phyloP scores from a whole-genome alignment of 2,329 filamentous ascomycete genomes.

The Fusarium sp. region DNA sequence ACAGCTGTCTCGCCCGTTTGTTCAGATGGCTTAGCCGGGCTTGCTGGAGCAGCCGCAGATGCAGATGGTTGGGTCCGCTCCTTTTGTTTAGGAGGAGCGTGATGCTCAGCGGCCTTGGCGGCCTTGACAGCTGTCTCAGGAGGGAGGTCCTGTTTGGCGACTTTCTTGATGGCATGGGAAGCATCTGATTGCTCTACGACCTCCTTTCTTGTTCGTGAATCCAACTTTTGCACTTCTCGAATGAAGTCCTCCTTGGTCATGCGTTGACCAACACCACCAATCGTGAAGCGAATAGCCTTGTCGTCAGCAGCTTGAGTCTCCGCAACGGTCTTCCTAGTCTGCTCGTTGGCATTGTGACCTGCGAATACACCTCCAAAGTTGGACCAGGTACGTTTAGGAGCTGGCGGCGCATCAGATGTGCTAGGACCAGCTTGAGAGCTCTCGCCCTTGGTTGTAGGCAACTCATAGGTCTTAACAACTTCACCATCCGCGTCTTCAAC shows the following conservation, averaged over 20 bases:
- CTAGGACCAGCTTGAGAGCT: slow-evolving; percentile 55
- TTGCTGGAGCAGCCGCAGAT: slow-evolving; percentile 25
- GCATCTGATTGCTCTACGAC: slow-evolving; percentile 65
- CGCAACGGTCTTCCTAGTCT: slow-evolving; percentile 51
- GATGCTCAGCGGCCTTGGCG: slow-evolving; percentile 35
- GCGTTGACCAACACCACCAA: slow-evolving; percentile 76
- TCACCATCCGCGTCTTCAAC: slow-evolving; percentile 89
- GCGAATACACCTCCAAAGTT: slow-evolving; percentile 53
- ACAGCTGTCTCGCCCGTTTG: slow-evolving; percentile 72
- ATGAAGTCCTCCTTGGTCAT: slow-evolving; percentile 88
- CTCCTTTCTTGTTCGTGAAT: slow-evolving; percentile 71
- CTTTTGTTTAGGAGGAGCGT: slow-evolving; percentile 18
- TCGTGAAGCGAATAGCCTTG: slow-evolving; percentile 79
- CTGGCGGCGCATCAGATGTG: slow-evolving; percentile 51
- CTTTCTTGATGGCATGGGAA: slow-evolving; percentile 60
- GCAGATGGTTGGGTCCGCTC: slow-evolving; percentile 11
- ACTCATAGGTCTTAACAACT: slow-evolving; percentile 85
- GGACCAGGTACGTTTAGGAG: slow-evolving; percentile 63
- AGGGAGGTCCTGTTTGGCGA: slow-evolving; percentile 58
- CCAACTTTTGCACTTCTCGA: slow-evolving; percentile 76
- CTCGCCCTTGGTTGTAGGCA: slow-evolving; percentile 66
- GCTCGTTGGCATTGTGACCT: slow-evolving; percentile 52
- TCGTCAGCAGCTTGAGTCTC: slow-evolving; percentile 72
- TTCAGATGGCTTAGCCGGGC: slow-evolving; percentile 37
- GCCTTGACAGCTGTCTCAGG: slow-evolving; percentile 36